Base-by-base conservation (phyloP, 1,284 basidiomycete genomes). In the Caloboletus firmus region DNA sequence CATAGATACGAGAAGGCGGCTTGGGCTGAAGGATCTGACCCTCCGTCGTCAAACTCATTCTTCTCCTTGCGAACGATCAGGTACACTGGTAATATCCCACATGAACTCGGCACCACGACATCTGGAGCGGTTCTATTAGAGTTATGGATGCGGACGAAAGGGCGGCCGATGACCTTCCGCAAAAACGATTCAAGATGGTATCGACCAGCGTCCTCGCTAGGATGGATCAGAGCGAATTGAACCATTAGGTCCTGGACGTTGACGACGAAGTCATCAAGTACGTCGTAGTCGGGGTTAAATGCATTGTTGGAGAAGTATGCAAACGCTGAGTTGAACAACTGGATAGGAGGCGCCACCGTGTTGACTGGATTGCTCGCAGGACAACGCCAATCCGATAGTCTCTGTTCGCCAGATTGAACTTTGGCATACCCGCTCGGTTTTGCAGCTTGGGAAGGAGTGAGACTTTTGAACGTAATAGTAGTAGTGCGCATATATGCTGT, bases 281-380 rank as follows among this genome's bases (percentile, higher is more conserved):
- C 36, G 0, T 5, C 0, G 18, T 60, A 60, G 1, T 20, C 0
- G 0, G 43, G 52, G 1, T 63, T 41, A 34, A 58, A 60, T 5
- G 52, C 57, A 0, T 62, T 64, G 34, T 54, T 57, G 1, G 51
- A 61, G 36, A 63, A 64, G 22, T 37, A 45, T 10, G 60, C 48
- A 6, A 63, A 65, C 15, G 51, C 45, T 2, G 57, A 54, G 20
- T 55, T 24, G 40, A 59, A 61, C 8, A 63, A 12, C 15, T 63
- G 52, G 30, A 61, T 54, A 1, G 60, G 52, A 44, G 61, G 44
- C 1, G 44, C 49, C 34, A 51, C 17, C 0, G 59, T 55, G n/a
- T 51, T 22, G 5, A 13, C 8, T 2, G 26, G 40, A 3, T 35
- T 17, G 3, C 0, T 2, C 7, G 0, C 12, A 34, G 47, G 0